Evolutionary conservation across 2,329 filamentous ascomycete species (phyloP), one percentile per base, ranked within the genome.

Genomic region (Stylonectria norvegica): DNA sequence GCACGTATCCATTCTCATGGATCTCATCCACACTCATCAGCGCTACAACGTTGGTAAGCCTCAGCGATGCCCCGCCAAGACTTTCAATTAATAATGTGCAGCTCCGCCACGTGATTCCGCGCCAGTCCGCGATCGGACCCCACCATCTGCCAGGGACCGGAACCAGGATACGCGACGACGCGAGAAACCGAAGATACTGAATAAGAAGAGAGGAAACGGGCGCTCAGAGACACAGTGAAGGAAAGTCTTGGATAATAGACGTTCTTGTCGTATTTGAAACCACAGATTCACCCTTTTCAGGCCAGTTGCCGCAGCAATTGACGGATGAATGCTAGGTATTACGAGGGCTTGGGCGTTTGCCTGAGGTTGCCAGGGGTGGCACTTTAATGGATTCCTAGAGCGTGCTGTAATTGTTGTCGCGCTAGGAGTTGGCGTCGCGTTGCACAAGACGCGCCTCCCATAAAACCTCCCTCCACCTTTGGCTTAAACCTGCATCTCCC

Each of bases 381-480:
- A 33, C 37, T 51, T 60, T 59, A 59, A 59, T 59, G 51, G 58
- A 50, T 57, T 57, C 36, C 36, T 31, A 33, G 38, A 42, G 25
- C 27, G 25, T 34, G 38, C 49, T 40, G 49, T 31, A 43, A 38
- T 20, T 42, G 42, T 45, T 58, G 56, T 52, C 60, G 57, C 60
- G 61, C 60, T 63, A 62, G 37, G 54, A 45, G 38, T 53, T 59
- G 59, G 60, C 51, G 57, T 58, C 60, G 60, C 61, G 61, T 62
- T n/a, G 40, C 50, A 44, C 36, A 47, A 55, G 52, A 64, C 61
- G 61, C 61, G 61, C 38, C 50, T 57, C 45, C 57, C 60, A 61
- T 67, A 66, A 67, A 63, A 65, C 51, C 55, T 51, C 53, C 49
- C 47, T 49, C 42, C 52, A 52, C 51, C 60, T 45, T 56, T 52